phyloP scores from a whole-genome alignment of 2,329 filamentous ascomycete genomes.

The Colletotrichum sp. region DNA sequence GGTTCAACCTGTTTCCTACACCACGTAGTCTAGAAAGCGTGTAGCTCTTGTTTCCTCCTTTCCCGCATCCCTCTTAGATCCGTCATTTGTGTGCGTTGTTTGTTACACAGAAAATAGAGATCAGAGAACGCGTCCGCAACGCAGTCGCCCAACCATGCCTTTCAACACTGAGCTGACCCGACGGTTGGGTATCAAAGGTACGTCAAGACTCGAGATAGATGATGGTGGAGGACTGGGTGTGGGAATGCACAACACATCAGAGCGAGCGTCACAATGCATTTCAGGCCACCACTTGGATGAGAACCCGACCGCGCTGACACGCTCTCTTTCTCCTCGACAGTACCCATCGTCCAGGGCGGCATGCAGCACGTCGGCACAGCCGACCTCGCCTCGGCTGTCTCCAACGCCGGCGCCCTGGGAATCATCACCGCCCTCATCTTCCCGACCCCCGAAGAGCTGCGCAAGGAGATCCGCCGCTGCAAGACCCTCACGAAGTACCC shows the following conservation, averaged over 20 bases:
- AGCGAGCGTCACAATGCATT: not conserved
- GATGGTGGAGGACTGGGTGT: not conserved
- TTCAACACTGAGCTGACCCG: slow-evolving; percentile 63
- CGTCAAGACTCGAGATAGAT: slow-evolving; percentile 3
- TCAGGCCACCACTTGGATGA: not conserved
- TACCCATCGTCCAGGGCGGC: slow-evolving; percentile 84
- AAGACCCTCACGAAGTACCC: slow-evolving; percentile 78
- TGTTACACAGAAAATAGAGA: not conserved
- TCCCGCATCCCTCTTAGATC: not conserved
- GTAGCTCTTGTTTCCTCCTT: not conserved
- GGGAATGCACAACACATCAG: not conserved
- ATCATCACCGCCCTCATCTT: slow-evolving; percentile 90
- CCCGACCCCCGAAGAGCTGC: slow-evolving; percentile 88
- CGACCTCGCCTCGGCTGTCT: slow-evolving; percentile 77
- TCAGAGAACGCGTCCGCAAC: not conserved
- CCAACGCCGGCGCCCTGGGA: slow-evolving; percentile 82
- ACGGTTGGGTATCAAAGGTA: slow-evolving; percentile 60
- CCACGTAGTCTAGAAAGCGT: not conserved
- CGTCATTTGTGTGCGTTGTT: not conserved
- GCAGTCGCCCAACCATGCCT: slow-evolving; percentile 48
- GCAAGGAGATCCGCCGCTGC: slow-evolving; percentile 90
- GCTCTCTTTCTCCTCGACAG: slow-evolving; percentile 40
- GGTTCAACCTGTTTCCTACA: not conserved
- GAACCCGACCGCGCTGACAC: slow-evolving; percentile 6
- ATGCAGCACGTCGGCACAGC: slow-evolving; percentile 90